Percentiles rank a stretch among this genome's conserved stretches.
Evolutionary conservation across 2,329 filamentous ascomycete genomes (phyloP).

Genomic region (Aspergillus phoenicis): DNA sequence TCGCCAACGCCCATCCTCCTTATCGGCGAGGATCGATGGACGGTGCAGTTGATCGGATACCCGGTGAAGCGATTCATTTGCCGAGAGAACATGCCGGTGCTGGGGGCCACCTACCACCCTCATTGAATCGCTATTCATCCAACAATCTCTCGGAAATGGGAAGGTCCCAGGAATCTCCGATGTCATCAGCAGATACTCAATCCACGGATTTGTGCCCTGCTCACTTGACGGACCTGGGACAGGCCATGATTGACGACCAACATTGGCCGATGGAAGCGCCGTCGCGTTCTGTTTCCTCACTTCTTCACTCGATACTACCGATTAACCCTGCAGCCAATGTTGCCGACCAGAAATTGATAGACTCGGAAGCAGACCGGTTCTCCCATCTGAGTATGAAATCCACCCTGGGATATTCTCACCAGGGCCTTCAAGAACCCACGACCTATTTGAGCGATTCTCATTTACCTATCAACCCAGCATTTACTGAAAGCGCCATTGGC

Average conservation of each 20-base stretch:
- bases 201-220: slow-evolving; percentile 16
- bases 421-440: slow-evolving; percentile 14
- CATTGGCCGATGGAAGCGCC: slow-evolving; percentile 17
- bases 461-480: slow-evolving; percentile 36
- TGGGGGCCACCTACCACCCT: slow-evolving; percentile 25
- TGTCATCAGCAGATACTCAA: slow-evolving; percentile 19
- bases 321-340: slow-evolving; percentile 33
- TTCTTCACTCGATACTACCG: slow-evolving; percentile 35
- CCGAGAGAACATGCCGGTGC: slow-evolving; percentile 29
- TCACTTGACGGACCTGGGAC: slow-evolving; percentile 17
- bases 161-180: slow-evolving; percentile 18
- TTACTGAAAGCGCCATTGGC: slow-evolving; percentile 19
- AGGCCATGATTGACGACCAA: slow-evolving; percentile 17
- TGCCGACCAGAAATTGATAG: slow-evolving; percentile 11
- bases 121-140: slow-evolving; percentile 12
- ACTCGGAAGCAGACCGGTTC: slow-evolving; percentile 12
- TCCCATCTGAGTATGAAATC: slow-evolving; percentile 15
- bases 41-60: slow-evolving; percentile 9
- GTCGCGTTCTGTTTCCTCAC: slow-evolving; percentile 24
- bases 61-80: slow-evolving; percentile 12
- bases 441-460: slow-evolving; percentile 27
- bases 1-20: slow-evolving; percentile 17
- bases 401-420: slow-evolving; percentile 14
- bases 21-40: slow-evolving; percentile 15
- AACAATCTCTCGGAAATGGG: slow-evolving; percentile 14